Base-by-base conservation (phyloP, 2,329 filamentous ascomycete genomes). In the Orbilia ellipsospora region DNA sequence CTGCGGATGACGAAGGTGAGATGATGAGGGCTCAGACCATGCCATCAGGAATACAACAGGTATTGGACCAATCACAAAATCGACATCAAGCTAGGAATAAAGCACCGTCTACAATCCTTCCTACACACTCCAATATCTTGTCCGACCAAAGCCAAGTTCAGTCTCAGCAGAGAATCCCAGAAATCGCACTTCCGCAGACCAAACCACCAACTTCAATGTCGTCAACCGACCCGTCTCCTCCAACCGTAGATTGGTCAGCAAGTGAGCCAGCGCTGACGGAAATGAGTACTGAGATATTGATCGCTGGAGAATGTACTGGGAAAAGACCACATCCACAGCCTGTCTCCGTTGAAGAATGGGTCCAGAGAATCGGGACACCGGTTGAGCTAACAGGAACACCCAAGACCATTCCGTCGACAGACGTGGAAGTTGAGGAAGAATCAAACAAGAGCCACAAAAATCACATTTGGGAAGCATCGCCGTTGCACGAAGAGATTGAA, bases 211-310 rank as follows among this genome's bases (percentile, higher is more conserved):
- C 59, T 8, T 72, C 51, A 0, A 28, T 15, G 2, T 50, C 70
- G 1, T 48, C 55, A 8, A 16, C 48, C 15, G 56, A 16, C 6
- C 2, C 23, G 18, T 57, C 54, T 8, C 61, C 42, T 36, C 48
- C 51, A 50, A 59, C 51, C 4, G 48, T 18, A 15, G 48, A 59
- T 20, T 50, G 16, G 8, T 54, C 72, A 31, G 31, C 56, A 6
- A 62, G 67, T 48, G 72, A 75, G 31, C 31, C 63, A 2, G 72
- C 72, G 2, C 16, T 75, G 55, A 75, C 72, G 7, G 72, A 75
- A 18, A 75, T 75, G 56, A 75, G 72, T 36, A 75, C 72, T n/a
- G 72, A 75, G 28, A 75, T 75, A 16, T 60, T 64, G 13, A 75
- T 75, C 15, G 72, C 57, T 48, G 72, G 72, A 5, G 57, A 69